Evolutionary conservation across 768 basidiomycete species (phyloP), one percentile per base, ranked within the genome.

Genomic region (Hygrocybe punicea): DNA sequence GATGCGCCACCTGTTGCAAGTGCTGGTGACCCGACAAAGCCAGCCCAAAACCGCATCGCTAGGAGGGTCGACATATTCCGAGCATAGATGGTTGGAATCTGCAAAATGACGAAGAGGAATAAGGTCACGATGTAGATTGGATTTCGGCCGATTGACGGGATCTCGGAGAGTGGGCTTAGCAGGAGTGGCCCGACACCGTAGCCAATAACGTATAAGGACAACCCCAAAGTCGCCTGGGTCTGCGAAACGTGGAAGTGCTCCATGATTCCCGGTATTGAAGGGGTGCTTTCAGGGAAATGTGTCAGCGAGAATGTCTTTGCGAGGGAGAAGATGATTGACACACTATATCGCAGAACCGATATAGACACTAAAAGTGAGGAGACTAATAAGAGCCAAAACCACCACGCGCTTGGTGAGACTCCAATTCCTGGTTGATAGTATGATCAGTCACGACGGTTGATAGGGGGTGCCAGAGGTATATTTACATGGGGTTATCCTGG

Each of bases 341-440:
- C 17, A 51, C 50, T 70, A 72, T 44, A 73, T 71, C 16, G 67
- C 67, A 9, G 71, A 69, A 51, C 71, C 72, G 56, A 73, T 67
- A 60, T 73, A 74, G 24, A 73, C 64, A 47, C 64, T 62, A 55
- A 72, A 68, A 1, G 71, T 73, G 48, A 74, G 57, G 45, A 73
- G 58, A 46, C 69, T 69, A n/a, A 72, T 69, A 39, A 65, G 64
- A 51, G 68, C 69, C 16, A 70, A 66, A 13, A 73, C 69, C 50
- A 71, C 69, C 25, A 62, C 56, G 42, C 67, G 64, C 37, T 65
- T 73, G 13, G 46, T 3, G 21, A 62, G 60, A 3, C 69, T 69
- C 72, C 72, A 73, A 53, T 73, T 69, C 35, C 65, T 66, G 46
- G 19, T 29, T 16, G n/a, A 45, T 3, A 56, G 54, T 36, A 58